Conservation (phyloP, 495 filamentous ascomycete genomes). For the Cryomyces minteri region DNA sequence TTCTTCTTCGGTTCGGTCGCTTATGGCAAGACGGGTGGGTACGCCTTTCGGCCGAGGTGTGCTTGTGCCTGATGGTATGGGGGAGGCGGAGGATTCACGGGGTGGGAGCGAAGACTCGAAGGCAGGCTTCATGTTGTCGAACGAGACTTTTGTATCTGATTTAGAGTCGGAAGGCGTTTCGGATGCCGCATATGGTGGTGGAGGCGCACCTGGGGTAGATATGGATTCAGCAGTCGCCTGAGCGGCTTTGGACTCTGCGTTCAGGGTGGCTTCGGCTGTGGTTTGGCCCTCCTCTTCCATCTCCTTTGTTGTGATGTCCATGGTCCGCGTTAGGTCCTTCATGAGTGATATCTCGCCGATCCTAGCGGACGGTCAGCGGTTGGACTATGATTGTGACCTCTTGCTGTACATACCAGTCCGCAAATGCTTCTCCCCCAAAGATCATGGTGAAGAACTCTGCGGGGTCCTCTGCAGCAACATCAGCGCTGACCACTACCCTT, state of each 20-base stretch:
- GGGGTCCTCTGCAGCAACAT: conserved; percentile 49
- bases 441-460: conserved; percentile 98
- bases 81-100: conserved; percentile 3
- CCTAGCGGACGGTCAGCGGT: conserved; percentile 4
- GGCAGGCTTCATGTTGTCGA: neutral
- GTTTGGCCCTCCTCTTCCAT: conserved; percentile 20
- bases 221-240: conserved; percentile 25
- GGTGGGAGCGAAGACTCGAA: neutral
- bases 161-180: conserved; percentile 2
- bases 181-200: conserved; percentile 3
- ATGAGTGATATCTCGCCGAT: conserved; percentile 27
- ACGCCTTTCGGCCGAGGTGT: conserved; percentile 46
- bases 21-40: conserved; percentile 65
- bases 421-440: conserved; percentile 91
- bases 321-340: conserved; percentile 27
- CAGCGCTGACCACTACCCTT: conserved; percentile 6
- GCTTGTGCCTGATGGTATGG: conserved; percentile 34
- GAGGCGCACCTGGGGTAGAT: conserved; percentile 2
- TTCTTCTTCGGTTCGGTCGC: conserved; percentile 79
- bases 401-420: conserved; percentile 27
- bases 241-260: conserved; percentile 22
- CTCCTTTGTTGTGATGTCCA: conserved; percentile 24
- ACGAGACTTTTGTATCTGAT: conserved; percentile 7
- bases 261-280: conserved; percentile 6
- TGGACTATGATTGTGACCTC: neutral